phyloP scores from a whole-genome alignment of 208 protist genomes.

The Acanthamoeba sp. region DNA sequence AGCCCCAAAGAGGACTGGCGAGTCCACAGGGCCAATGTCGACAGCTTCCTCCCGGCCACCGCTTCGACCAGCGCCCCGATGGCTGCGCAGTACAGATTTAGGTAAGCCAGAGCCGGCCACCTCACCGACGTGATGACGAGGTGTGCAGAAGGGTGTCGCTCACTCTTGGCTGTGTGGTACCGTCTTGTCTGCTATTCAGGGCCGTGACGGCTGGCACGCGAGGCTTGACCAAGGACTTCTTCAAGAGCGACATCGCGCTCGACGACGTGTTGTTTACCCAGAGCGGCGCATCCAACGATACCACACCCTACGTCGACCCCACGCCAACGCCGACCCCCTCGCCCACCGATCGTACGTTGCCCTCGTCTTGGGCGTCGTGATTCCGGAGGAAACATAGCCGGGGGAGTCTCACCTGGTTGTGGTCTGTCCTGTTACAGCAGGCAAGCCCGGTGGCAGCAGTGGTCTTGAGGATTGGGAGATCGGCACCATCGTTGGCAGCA shows the following conservation, averaged over 20 bases:
- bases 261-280: slow-evolving; percentile 49
- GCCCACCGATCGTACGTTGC: neutral
- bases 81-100: slow-evolving; percentile 27
- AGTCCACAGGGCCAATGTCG: neutral
- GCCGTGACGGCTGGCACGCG: neutral
- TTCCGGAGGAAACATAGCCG: too few species aligned
- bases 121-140: neutral
- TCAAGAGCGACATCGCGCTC: slow-evolving; percentile 40
- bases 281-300: neutral
- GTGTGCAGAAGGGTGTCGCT: too few species aligned
- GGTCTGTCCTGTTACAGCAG: neutral
- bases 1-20: neutral
- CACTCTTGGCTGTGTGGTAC: neutral
- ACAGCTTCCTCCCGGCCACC: slow-evolving; percentile 5
- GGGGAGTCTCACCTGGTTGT: too few species aligned
- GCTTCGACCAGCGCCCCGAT: neutral
- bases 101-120: neutral
- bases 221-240: neutral
- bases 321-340: slow-evolving; percentile 18
- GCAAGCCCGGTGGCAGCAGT: neutral
- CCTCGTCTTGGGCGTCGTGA: neutral
- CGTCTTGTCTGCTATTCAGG: slow-evolving; percentile 1
- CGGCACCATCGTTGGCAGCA: slow-evolving; percentile 9
- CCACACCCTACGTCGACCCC: slow-evolving; percentile 23
- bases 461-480: slow-evolving; percentile 24